phyloP scores from a whole-genome alignment of 169 alveolate genomes.

The Toxoplasma gondii region DNA sequence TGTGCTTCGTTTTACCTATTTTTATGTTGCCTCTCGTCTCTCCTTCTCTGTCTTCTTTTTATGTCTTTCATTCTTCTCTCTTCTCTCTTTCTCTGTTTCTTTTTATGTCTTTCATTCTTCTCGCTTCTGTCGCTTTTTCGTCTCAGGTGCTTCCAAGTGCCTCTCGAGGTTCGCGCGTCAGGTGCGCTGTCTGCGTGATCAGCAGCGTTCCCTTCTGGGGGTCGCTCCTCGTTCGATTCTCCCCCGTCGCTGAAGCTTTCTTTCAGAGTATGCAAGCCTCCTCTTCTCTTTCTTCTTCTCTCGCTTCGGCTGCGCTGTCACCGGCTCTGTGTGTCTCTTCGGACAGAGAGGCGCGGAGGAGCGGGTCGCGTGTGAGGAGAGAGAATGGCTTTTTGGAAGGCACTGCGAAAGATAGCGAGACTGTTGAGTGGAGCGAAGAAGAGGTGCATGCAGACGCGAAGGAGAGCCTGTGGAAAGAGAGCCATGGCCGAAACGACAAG shows the following conservation, averaged over 20 bases:
- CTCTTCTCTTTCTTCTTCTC: not conserved
- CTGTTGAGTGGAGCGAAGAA: too few relatives aligned
- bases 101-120: too few relatives aligned
- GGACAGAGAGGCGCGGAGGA: not conserved
- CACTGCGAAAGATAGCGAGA: too few relatives aligned
- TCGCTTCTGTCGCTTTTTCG: not conserved
- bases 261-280: slow-evolving; percentile 51
- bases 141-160: not conserved
- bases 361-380: not conserved
- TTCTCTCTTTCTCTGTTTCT: not conserved
- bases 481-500: too few relatives aligned
- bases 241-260: slow-evolving; percentile 61
- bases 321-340: not conserved
- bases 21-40: too few relatives aligned
- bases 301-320: not conserved
- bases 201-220: slow-evolving; percentile 67
- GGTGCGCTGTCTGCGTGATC: slow-evolving; percentile 60
- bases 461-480: too few relatives aligned
- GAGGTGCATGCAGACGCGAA: too few relatives aligned
- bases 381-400: not conserved
- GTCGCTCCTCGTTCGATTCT: slow-evolving; percentile 44
- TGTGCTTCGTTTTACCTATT: too few relatives aligned
- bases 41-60: too few relatives aligned
- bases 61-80: not conserved
- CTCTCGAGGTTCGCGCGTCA: not conserved